These are phyloP conservation scores for Penicillium italicum DNA, from an alignment of 2,329 filamentous ascomycete genomes.

Conservation along the genomic window DNA sequence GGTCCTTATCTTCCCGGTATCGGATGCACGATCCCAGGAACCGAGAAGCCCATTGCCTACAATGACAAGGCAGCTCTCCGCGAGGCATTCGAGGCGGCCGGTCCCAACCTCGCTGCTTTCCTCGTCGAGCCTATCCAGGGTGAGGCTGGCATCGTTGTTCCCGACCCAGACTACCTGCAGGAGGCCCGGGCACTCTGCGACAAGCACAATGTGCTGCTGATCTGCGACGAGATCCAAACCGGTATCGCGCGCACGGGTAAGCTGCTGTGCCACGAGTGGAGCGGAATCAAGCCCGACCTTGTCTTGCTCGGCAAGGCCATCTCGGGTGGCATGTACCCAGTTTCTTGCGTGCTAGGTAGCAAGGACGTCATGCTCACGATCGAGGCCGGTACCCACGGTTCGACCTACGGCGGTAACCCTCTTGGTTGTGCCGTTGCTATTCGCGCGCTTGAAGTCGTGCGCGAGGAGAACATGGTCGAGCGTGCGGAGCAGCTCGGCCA, in stretches of 20 bases:
- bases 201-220: slow-evolving; percentile 91
- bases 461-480: slow-evolving; percentile 84
- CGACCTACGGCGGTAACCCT: slow-evolving; percentile 97
- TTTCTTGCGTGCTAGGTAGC: slow-evolving; percentile 82
- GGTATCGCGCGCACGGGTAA: slow-evolving; percentile 92
- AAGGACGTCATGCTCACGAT: slow-evolving; percentile 94
- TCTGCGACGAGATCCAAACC: slow-evolving; percentile 98
- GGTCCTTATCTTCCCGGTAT: slow-evolving; percentile 91
- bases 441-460: slow-evolving; percentile 85
- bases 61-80: slow-evolving; percentile 80
- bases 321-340: slow-evolving; percentile 98
- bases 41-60: slow-evolving; percentile 74
- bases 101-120: slow-evolving; percentile 83
- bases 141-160: slow-evolving; percentile 94
- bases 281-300: slow-evolving; percentile 89
- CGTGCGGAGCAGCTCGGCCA: slow-evolving; percentile 77
- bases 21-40: slow-evolving; percentile 71
- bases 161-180: slow-evolving; percentile 80
- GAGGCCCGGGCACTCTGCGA: slow-evolving; percentile 81
- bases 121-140: slow-evolving; percentile 96
- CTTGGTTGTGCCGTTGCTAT: slow-evolving; percentile 94
- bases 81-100: slow-evolving; percentile 72
- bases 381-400: slow-evolving; percentile 94
- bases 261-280: slow-evolving; percentile 93
- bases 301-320: slow-evolving; percentile 96